These are phyloP conservation scores for Globomyces sp. DNA, from an alignment of 371 early-diverging fungal genomes.

Conservation along the genomic window DNA sequence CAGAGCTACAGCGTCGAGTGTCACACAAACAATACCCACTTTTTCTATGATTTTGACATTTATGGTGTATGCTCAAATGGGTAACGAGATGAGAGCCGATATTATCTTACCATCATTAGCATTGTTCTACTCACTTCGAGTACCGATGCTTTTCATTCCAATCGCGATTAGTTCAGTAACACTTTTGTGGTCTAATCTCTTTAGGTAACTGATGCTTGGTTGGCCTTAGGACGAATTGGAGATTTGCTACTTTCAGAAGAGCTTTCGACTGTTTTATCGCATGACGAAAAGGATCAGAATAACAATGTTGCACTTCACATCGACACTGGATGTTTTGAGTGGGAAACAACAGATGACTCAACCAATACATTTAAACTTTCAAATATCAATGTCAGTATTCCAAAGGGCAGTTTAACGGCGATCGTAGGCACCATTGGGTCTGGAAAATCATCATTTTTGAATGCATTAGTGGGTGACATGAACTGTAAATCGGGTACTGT, in stretches of 20 bases:
- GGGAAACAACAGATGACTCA: constrained; percentile 5
- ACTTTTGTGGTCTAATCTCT: no score
- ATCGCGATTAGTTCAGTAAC: constrained; percentile 14
- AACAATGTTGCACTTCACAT: neutral
- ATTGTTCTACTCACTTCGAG: constrained; percentile 25
- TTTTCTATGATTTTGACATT: constrained; percentile 27
- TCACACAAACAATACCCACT: constrained; percentile 27
- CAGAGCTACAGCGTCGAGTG: constrained; percentile 19
- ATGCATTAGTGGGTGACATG: constrained; percentile 54
- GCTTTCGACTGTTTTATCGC: constrained; percentile 11
- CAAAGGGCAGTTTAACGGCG: constrained; percentile 45
- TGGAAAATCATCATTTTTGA: constrained; percentile 53
- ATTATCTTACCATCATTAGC: constrained; percentile 19
- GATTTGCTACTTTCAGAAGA: constrained; percentile 21
- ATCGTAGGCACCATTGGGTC: constrained; percentile 53
- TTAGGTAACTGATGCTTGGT: constrained; percentile 22
- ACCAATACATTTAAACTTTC: constrained; percentile 4
- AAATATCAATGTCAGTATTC: constrained; percentile 34
- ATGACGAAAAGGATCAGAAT: constrained; percentile 9
- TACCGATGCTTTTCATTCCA: constrained; percentile 24
- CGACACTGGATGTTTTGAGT: constrained; percentile 9
- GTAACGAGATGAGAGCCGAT: constrained; percentile 13
- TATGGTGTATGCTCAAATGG: constrained; percentile 13
- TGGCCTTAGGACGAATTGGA: constrained; percentile 22
- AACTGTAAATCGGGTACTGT: constrained; percentile 30